Conservation (phyloP, 2,329 filamentous ascomycete genomes). For the Penicillium sp. region DNA sequence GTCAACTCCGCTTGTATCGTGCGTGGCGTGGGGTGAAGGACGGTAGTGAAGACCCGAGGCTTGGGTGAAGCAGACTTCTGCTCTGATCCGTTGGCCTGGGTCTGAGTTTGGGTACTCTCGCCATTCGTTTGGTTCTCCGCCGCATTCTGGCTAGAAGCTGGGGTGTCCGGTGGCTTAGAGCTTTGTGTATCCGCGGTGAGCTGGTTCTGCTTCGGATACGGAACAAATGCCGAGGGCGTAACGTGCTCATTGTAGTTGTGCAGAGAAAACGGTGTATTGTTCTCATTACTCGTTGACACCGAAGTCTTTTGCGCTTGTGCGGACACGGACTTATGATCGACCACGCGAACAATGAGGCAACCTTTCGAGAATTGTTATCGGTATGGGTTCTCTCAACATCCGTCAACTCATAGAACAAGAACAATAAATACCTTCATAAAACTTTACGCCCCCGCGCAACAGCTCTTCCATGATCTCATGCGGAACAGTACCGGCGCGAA, state of each 20-base stretch:
- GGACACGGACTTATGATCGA: conserved; percentile 75
- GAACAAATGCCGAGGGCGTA: conserved; percentile 82
- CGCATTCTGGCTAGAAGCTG: conserved; percentile 16
- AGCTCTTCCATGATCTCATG: conserved; percentile 87
- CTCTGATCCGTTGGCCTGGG: conserved; percentile 40
- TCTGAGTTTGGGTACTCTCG: conserved; percentile 39
- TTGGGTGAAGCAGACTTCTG: conserved; percentile 52
- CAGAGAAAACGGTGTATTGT: conserved; percentile 74
- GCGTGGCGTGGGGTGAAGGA: conserved; percentile 80
- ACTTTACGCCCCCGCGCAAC: conserved; percentile 68
- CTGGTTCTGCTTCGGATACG: conserved; percentile 62
- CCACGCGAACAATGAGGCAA: conserved; percentile 90
- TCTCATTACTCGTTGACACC: conserved; percentile 59
- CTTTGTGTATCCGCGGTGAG: conserved; percentile 30
- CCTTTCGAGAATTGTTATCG: conserved; percentile 38
- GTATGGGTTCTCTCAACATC: neutral
- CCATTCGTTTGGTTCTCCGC: conserved; percentile 23
- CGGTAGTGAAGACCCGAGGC: conserved; percentile 71
- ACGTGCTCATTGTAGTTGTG: conserved; percentile 91
- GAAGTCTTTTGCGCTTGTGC: conserved; percentile 60
- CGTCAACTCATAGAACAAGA: neutral
- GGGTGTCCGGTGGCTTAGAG: conserved; percentile 27
- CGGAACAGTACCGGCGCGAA: conserved; percentile 75
- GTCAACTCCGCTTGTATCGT: conserved; percentile 74
- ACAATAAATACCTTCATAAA: conserved; percentile 72